Percentiles rank a stretch among this genome's conserved stretches.
phyloP scores from a whole-genome alignment of 345 rosid genomes.

The Draba incana region DNA sequence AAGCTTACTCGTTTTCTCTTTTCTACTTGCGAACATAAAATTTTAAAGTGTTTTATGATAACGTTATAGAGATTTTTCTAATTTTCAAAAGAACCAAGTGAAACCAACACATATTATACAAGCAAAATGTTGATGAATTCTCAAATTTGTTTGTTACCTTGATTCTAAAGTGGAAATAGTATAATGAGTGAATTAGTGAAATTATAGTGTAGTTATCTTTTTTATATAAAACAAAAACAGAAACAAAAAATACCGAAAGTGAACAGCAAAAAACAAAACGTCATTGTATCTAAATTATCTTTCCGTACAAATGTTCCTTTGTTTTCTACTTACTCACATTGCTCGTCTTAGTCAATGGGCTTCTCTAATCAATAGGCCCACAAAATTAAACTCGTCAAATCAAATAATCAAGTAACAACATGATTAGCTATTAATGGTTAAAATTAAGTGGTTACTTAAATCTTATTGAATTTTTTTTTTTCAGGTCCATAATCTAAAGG shows the following conservation, averaged over 20 bases:
- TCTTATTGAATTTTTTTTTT: background rate
- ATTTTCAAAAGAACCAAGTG: conserved; percentile 1
- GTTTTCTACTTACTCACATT: conserved; percentile 20
- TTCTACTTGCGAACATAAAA: background rate
- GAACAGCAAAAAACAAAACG: conserved; percentile 17
- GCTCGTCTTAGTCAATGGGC: conserved; percentile 36
- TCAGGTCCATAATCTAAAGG: conserved; percentile 65
- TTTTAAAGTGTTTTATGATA: background rate
- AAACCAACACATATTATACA: background rate
- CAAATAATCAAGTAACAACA: conserved; percentile 16
- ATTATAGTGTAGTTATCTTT: background rate
- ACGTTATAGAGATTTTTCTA: background rate
- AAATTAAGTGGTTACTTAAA: background rate
- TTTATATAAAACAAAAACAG: background rate
- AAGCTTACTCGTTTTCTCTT: background rate
- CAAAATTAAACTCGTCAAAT: conserved; percentile 29
- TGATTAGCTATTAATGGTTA: conserved; percentile 27
- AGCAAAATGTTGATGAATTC: conserved; percentile 6
- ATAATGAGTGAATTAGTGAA: conserved; percentile 23
- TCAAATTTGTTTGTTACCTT: background rate
- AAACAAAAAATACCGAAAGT: conserved; percentile 3
- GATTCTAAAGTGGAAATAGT: background rate
- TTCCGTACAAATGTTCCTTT: conserved; percentile 30
- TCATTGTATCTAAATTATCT: conserved; percentile 25
- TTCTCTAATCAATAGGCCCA: conserved; percentile 27